Evolutionary conservation across 495 filamentous ascomycete species (phyloP), one percentile per base, ranked within the genome.

Genomic region (Choiromyces venosus): DNA sequence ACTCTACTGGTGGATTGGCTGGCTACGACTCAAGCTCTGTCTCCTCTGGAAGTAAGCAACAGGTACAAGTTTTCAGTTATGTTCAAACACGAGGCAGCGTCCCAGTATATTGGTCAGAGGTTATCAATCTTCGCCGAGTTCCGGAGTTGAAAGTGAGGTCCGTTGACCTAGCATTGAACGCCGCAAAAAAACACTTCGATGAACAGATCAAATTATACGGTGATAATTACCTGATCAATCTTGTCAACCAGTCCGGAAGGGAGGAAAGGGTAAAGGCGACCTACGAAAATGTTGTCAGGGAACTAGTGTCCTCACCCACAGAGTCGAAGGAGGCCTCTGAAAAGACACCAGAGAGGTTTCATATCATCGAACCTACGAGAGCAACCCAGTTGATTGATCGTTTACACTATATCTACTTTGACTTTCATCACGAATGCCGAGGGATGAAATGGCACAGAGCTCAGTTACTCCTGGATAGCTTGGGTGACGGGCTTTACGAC

Each of bases 391-490:
- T 88, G 65, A 89, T 91, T 81, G 93, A 97, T 81, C 89, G 89
- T 39, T 84, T 98, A 21, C 93, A 99, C 80, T 99, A 99, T 80
- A 83, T 97, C 71, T 98, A 98, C 85, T 98, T 99, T 77, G 96
- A 99, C 84, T 98, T 94, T 82, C 95, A 99, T 84, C 93, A 91
- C 81, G 95, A 99, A 83, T 98, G 96, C 38, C 96, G 95, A 83
- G 93, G 92, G 37, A 85, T 98, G 39, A 88, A 91, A 78, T 97
- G 94, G 94, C 91, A 99, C 81, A 91, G 93, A 29, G 94, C 93
- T 3, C 89, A 93, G 83, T 82, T 96, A 44, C 87, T 99, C 6
- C 85, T 98, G 77, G 90, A 97, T 78, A 89, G 91, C 70, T 84
- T 99, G 52, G 86, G 87, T 37, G 87, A 91, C 37, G 89, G 89